Percentiles rank a stretch among this genome's conserved stretches.
Conservation (phyloP, 2,329 filamentous ascomycete species). For the Botrytis cinerea region DNA sequence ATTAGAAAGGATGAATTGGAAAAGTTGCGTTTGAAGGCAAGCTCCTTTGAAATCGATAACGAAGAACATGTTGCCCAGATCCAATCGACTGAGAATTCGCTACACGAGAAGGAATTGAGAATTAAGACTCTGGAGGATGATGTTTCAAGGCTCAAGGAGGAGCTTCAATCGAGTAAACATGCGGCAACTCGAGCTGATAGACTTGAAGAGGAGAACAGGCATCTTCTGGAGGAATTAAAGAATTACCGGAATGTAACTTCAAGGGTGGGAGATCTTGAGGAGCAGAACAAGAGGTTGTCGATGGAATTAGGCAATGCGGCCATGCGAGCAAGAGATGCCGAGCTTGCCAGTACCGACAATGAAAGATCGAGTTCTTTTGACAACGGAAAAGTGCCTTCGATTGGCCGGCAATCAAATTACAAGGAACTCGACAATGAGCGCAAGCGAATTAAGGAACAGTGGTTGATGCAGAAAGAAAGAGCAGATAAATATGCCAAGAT, state of each 20-base stretch:
- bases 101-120: conserved; percentile 14
- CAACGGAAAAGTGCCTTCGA: not conserved
- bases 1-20: conserved; percentile 18
- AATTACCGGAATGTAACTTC: conserved; percentile 24
- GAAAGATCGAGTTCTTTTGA: conserved; percentile 3
- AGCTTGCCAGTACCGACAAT: conserved; percentile 12
- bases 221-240: conserved; percentile 32
- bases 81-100: not conserved
- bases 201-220: conserved; percentile 29
- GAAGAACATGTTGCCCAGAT: not conserved
- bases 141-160: conserved; percentile 25
- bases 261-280: conserved; percentile 31
- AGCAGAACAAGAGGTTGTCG: conserved; percentile 34
- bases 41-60: not conserved
- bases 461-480: conserved; percentile 18
- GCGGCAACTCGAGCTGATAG: conserved; percentile 26
- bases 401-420: not conserved
- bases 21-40: not conserved
- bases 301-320: conserved; percentile 28
- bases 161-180: conserved; percentile 28
- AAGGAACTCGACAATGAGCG: conserved; percentile 12
- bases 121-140: conserved; percentile 20
- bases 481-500: conserved; percentile 13
- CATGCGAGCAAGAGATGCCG: conserved; percentile 16
- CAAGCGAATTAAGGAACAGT: conserved; percentile 17